These are phyloP conservation scores for Alternaria solani DNA, from an alignment of 2,329 filamentous ascomycete genomes.

Conservation along the genomic window DNA sequence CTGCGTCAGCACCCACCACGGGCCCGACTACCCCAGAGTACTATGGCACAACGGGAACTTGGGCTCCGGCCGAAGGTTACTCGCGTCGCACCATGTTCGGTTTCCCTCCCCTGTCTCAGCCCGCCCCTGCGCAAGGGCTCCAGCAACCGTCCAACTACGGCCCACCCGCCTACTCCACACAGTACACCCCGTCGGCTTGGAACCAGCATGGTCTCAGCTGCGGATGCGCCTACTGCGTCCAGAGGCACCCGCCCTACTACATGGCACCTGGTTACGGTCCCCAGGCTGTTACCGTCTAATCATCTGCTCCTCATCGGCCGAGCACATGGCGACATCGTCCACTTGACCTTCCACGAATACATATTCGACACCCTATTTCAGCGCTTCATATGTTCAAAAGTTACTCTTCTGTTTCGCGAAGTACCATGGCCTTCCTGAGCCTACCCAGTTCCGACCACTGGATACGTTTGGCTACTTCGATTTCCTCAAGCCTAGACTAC, in stretches of 20 bases:
- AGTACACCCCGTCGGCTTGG: conserved; percentile 49
- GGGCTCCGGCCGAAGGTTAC: conserved; percentile 57
- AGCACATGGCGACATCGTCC: conserved; percentile 6
- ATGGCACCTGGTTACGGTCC: conserved; percentile 51
- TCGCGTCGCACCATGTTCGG: conserved; percentile 54
- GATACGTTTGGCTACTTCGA: conserved; percentile 29
- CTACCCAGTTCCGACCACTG: conserved; percentile 24
- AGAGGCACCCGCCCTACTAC: conserved; percentile 50
- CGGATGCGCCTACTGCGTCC: conserved; percentile 50
- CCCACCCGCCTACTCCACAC: conserved; percentile 43
- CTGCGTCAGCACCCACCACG: conserved; percentile 63
- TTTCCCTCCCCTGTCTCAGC: conserved; percentile 49
- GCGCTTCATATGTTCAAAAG: conserved; percentile 48
- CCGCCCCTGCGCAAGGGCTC: conserved; percentile 53
- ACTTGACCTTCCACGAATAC: conserved; percentile 28
- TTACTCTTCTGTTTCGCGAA: conserved; percentile 35
- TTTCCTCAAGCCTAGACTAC: conserved; percentile 31
- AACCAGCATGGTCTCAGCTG: conserved; percentile 50
- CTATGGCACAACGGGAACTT: conserved; percentile 56
- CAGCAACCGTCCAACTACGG: conserved; percentile 49
- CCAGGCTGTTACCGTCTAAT: conserved; percentile 48
- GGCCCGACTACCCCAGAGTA: conserved; percentile 64
- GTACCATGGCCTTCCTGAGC: conserved; percentile 20
- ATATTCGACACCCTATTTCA: conserved; percentile 39
- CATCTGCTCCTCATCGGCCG: conserved; percentile 1